Conservation (phyloP, 2,329 filamentous ascomycete genomes). For the Parafenestella ontariensis region DNA sequence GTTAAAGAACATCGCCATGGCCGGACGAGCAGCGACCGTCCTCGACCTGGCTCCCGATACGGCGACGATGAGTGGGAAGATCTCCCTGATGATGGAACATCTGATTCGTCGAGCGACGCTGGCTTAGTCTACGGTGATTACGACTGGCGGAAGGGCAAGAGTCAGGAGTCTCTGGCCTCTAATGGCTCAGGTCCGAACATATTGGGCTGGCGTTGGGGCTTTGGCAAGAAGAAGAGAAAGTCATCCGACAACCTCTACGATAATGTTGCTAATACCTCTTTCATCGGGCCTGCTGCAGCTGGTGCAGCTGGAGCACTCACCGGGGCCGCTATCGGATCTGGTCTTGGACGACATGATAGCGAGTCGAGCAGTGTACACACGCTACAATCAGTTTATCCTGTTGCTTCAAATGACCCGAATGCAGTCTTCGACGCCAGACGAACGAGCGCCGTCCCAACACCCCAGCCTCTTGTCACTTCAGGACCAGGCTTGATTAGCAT, state of each 20-base stretch:
- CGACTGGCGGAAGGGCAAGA: constrained; percentile 49
- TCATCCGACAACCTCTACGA: constrained; percentile 46
- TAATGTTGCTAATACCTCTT: constrained; percentile 44
- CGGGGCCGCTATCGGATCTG: constrained; percentile 57
- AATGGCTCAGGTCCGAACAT: constrained; percentile 62
- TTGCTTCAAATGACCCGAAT: constrained; percentile 70
- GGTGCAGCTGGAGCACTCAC: constrained; percentile 41
- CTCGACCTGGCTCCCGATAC: constrained; percentile 32
- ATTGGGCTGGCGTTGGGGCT: constrained; percentile 69
- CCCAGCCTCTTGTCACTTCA: constrained; percentile 42
- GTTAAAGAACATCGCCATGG: constrained; percentile 41
- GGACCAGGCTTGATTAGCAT: constrained; percentile 66
- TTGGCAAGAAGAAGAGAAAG: constrained; percentile 54
- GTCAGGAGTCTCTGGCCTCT: constrained; percentile 61
- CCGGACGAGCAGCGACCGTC: constrained; percentile 26
- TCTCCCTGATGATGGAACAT: constrained; percentile 44
- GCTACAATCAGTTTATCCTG: constrained; percentile 71
- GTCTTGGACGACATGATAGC: constrained; percentile 56
- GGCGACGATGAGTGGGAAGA: constrained; percentile 60
- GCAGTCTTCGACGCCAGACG: constrained; percentile 64
- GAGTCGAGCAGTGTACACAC: constrained; percentile 55
- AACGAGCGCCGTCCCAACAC: constrained; percentile 57
- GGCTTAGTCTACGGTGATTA: constrained; percentile 67
- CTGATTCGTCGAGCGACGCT: constrained; percentile 59
- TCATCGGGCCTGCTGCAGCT: constrained; percentile 49